Percentiles rank a stretch among this genome's conserved stretches.
phyloP scores from a whole-genome alignment of 2,329 filamentous ascomycete genomes.

The Fusarium tanahbumbuense region DNA sequence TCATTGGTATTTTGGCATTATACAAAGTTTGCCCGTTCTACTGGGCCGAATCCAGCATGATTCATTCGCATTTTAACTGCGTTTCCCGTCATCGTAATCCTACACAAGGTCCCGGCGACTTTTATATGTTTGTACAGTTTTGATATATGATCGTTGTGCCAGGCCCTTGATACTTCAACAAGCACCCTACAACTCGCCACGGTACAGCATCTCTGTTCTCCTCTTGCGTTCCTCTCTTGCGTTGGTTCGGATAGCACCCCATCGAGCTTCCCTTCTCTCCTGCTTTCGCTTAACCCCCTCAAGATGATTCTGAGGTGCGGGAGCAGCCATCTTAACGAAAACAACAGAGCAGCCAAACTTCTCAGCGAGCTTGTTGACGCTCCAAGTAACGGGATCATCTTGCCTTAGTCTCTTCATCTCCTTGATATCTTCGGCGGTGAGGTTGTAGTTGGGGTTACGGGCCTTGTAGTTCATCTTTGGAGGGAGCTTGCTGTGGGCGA shows the following conservation, averaged over 20 bases:
- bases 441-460: constrained; percentile 60
- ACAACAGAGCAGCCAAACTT: constrained; percentile 67
- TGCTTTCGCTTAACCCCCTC: constrained; percentile 58
- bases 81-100: constrained; percentile 39
- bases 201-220: constrained; percentile 64
- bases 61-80: constrained; percentile 26
- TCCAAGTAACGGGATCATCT: constrained; percentile 67
- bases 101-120: constrained; percentile 38
- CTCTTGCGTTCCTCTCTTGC: constrained; percentile 67
- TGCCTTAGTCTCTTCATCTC: constrained; percentile 69
- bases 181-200: constrained; percentile 60
- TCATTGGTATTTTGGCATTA: constrained; percentile 44
- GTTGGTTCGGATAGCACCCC: constrained; percentile 66
- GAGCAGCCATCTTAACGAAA: constrained; percentile 70
- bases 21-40: constrained; percentile 33
- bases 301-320: constrained; percentile 61
- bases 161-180: not conserved
- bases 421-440: constrained; percentile 65
- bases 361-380: constrained; percentile 62
- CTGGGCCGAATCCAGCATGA: constrained; percentile 24
- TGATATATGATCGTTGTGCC: constrained; percentile 8
- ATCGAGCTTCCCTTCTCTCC: constrained; percentile 63
- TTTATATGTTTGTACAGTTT: constrained; percentile 42
- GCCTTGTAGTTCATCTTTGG: constrained; percentile 52
- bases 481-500: constrained; percentile 47